Evolutionary conservation across 805 yeast species (phyloP), one percentile per base, ranked within the genome.

Genomic region (Blastobotrys robertii): DNA sequence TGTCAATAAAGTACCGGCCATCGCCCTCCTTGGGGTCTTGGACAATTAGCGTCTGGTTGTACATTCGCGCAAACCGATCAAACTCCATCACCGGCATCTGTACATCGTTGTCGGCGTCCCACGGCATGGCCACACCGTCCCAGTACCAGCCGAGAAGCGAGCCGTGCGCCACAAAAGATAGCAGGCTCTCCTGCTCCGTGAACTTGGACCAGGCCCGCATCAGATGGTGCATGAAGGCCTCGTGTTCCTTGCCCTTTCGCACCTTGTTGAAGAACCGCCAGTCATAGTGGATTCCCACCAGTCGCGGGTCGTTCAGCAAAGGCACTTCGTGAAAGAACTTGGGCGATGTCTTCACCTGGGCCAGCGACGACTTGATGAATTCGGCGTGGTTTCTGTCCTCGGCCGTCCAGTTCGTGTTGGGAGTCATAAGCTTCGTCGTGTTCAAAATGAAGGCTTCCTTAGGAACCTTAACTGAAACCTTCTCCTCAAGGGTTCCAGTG

Each of bases 241-340:
- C 60, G 46, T 68, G 68, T 35, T 61, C 63, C 31, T 60, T 51
- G 32, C 59, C 60, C 29, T 52, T 51, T n/a, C 69, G 58, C 32
- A 67, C 60, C 39, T 63, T 57, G 49, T 68, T 70, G 67, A 78
- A 80, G 51, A 77, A 79, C 46, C 84, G 67, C 82, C 84, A 78
- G 57, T 80, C 86, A 52, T 78, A 79, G 48, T 65, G 69, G 30
- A 45, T 41, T 6, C 64, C 66, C 12, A 30, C 29, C n/a, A 39
- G 46, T 3, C 22, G 30, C 11, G 49, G 46, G 38, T 54, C 56
- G 25, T 46, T 37, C 9, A 12, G 12, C 8, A 57, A 38, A 3
- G 37, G 16, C 11, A 48, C 47, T 30, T 56, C 57, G 13, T 42
- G 32, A 39, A 50, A 50, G 37, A 47, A 46, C 47, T 58, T 58